phyloP scores from a whole-genome alignment of 2,329 filamentous ascomycete genomes.

The Malbranchea cinnamomea region DNA sequence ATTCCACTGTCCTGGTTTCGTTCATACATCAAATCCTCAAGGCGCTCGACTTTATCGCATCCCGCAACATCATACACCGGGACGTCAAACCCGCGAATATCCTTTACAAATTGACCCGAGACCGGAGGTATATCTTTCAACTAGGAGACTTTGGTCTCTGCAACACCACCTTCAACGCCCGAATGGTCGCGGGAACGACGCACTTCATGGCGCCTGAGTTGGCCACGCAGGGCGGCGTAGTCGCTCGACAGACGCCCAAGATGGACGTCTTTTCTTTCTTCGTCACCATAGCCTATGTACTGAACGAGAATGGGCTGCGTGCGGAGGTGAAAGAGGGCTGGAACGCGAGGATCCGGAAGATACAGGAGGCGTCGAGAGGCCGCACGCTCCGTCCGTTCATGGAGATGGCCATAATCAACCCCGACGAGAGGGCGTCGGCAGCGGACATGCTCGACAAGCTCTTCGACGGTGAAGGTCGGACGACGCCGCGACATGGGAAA shows the following conservation, averaged over 20 bases:
- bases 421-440: conserved; percentile 13
- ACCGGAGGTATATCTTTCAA: conserved; percentile 8
- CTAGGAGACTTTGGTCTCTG: conserved; percentile 14
- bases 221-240: background rate
- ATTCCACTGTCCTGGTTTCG: background rate
- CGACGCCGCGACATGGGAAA: conserved; percentile 11
- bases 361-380: background rate
- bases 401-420: conserved; percentile 13
- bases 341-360: background rate
- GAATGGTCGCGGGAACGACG: conserved; percentile 6
- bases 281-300: conserved; percentile 6
- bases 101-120: conserved; percentile 10
- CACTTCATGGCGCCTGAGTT: conserved; percentile 13
- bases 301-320: conserved; percentile 1
- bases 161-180: conserved; percentile 6
- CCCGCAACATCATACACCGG: conserved; percentile 10
- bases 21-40: conserved; percentile 11
- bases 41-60: conserved; percentile 12
- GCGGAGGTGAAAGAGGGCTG: background rate
- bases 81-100: conserved; percentile 15
- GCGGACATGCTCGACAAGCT: conserved; percentile 14
- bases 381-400: background rate
- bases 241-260: conserved; percentile 13
- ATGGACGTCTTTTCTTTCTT: conserved; percentile 14
- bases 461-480: conserved; percentile 10